Percentiles rank a stretch among this genome's conserved stretches.
phyloP scores from a whole-genome alignment of 164 flowering plant species.

The Pachysandra terminalis region DNA sequence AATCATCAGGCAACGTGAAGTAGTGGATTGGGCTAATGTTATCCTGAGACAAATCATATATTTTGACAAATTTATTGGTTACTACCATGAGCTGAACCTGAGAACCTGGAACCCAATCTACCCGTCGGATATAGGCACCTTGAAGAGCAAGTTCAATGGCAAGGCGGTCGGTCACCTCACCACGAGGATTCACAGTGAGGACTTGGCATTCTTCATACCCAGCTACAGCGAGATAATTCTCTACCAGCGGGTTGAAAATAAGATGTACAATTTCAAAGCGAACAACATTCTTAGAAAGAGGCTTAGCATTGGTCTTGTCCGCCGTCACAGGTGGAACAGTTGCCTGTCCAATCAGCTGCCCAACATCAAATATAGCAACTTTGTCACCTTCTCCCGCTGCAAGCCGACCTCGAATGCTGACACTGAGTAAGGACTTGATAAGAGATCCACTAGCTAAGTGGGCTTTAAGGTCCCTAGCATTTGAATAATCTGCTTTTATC shows the following conservation, averaged over 20 bases:
- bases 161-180: constrained; percentile 96
- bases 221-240: constrained; percentile 93
- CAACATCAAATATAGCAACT: constrained; percentile 93
- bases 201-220: constrained; percentile 98
- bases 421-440: constrained; percentile 84
- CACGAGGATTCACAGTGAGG: constrained; percentile 84
- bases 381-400: constrained; percentile 99
- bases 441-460: constrained; percentile 87
- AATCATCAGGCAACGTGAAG: constrained; percentile 79
- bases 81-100: constrained; percentile 97
- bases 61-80: constrained; percentile 85
- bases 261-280: constrained; percentile 97
- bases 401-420: constrained; percentile 84
- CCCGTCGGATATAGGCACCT: constrained; percentile 85
- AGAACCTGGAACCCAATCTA: constrained; percentile 98
- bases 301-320: constrained; percentile 94
- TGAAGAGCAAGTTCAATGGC: constrained; percentile 94
- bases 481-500: constrained; percentile 91
- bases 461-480: constrained; percentile 86
- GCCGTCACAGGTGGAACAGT: constrained; percentile 86
- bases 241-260: constrained; percentile 72
- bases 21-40: constrained; percentile 93
- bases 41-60: constrained; percentile 92
- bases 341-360: constrained; percentile 94
- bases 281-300: constrained; percentile 89